Evolutionary conservation across 2,329 filamentous ascomycete genomes (phyloP).

Genomic region (Fusarium neocosmosporiellum): DNA sequence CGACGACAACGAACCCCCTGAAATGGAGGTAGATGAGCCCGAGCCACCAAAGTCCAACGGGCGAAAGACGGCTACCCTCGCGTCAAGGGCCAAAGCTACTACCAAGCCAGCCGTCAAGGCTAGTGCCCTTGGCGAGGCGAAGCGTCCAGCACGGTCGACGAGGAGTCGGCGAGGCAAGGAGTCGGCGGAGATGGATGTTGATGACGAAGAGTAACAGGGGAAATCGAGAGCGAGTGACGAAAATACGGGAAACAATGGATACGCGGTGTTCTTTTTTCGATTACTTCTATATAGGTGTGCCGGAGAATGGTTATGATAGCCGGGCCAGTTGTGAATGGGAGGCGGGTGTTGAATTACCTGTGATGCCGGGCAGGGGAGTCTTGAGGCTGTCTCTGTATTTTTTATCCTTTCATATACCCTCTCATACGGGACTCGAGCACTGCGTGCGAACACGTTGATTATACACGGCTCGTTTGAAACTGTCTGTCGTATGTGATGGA

Average conservation of each 20-base stretch:
- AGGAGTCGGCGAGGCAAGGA: constrained; percentile 45
- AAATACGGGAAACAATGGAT: constrained; percentile 20
- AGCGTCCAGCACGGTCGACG: constrained; percentile 38
- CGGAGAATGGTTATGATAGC: constrained; percentile 17
- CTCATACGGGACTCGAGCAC: constrained; percentile 19
- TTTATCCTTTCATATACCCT: constrained; percentile 41
- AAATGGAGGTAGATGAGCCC: constrained; percentile 32
- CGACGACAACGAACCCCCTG: constrained; percentile 26
- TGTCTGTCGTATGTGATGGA: background rate
- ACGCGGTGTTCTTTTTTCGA: constrained; percentile 20
- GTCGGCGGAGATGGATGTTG: constrained; percentile 50
- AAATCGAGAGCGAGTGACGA: constrained; percentile 2
- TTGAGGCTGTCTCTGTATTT: constrained; percentile 36
- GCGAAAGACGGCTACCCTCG: constrained; percentile 26
- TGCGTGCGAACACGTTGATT: constrained; percentile 12
- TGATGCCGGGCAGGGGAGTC: constrained; percentile 36
- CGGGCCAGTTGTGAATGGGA: constrained; percentile 13
- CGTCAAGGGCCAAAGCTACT: constrained; percentile 38
- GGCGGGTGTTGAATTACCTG: constrained; percentile 19
- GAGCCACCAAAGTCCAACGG: constrained; percentile 42
- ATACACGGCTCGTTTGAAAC: background rate
- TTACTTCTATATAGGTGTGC: constrained; percentile 29
- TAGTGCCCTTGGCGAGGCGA: constrained; percentile 32
- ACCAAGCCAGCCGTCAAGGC: constrained; percentile 42
- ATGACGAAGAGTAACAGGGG: constrained; percentile 42